phyloP scores from a whole-genome alignment of 352 stramenopile species.

The Chrysophaeum taylorii region DNA sequence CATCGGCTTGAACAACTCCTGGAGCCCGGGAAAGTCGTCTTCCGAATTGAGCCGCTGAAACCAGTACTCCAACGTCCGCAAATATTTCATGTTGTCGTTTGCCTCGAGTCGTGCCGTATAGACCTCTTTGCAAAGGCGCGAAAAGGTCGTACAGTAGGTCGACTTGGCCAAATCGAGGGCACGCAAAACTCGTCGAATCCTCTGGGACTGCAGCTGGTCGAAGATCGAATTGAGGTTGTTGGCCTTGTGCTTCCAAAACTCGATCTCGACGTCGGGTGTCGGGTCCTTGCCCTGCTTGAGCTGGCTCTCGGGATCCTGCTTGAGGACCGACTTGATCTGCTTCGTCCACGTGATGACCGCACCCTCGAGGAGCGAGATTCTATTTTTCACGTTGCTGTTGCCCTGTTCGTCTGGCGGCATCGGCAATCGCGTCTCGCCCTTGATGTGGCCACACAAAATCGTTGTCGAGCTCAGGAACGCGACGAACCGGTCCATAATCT shows the following conservation, averaged over 20 bases:
- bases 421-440: conserved; percentile 89
- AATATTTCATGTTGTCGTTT: conserved; percentile 96
- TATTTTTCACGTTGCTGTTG: conserved; percentile 59
- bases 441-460: conserved; percentile 90
- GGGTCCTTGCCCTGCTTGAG: conserved; percentile 89
- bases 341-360: conserved; percentile 98
- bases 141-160: conserved; percentile 86
- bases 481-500: conserved; percentile 93
- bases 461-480: conserved; percentile 86
- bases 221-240: conserved; percentile 89
- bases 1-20: conserved; percentile 92
- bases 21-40: conserved; percentile 69
- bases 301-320: conserved; percentile 88
- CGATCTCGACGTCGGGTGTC: conserved; percentile 90
- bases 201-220: conserved; percentile 72
- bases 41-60: conserved; percentile 87
- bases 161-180: conserved; percentile 85
- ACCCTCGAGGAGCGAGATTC: conserved; percentile 89
- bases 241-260: conserved; percentile 94
- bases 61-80: conserved; percentile 88
- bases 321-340: conserved; percentile 96
- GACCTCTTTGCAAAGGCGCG: conserved; percentile 90
- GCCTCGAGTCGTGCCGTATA: conserved; percentile 87
- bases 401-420: conserved; percentile 77
- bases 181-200: conserved; percentile 83